Percentiles rank a stretch among this genome's conserved stretches.
phyloP scores from a whole-genome alignment of 2,329 filamentous ascomycete genomes.

The Xylariaceae sp. region DNA sequence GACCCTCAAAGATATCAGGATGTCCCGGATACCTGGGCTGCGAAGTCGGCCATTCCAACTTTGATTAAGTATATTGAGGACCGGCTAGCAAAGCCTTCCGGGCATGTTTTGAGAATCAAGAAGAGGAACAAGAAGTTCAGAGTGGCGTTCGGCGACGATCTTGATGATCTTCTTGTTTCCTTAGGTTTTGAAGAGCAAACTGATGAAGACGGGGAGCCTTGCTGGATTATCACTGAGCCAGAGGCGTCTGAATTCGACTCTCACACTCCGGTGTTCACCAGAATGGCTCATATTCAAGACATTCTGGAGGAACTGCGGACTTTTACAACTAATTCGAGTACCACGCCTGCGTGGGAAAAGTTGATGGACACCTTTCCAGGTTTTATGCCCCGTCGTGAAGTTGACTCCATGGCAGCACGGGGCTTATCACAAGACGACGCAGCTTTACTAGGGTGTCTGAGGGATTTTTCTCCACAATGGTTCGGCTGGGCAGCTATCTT shows the following conservation, averaged over 20 bases:
- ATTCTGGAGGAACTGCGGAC: slow-evolving; percentile 24
- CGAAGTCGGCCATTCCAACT: slow-evolving; percentile 38
- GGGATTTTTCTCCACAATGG: slow-evolving; percentile 22
- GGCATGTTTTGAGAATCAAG: slow-evolving; percentile 42
- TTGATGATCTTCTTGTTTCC: slow-evolving; percentile 43
- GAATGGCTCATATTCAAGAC: slow-evolving; percentile 32
- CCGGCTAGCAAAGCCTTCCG: slow-evolving; percentile 36
- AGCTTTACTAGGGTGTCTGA: slow-evolving; percentile 27
- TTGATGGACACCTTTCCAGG: slow-evolving; percentile 25
- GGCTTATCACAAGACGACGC: slow-evolving; percentile 21
- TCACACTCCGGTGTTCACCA: slow-evolving; percentile 33
- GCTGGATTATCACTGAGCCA: slow-evolving; percentile 31
- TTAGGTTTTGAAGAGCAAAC: slow-evolving; percentile 45
- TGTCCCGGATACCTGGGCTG: slow-evolving; percentile 37
- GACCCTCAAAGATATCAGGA: slow-evolving; percentile 47
- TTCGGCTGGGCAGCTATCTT: slow-evolving; percentile 30
- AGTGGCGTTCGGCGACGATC: slow-evolving; percentile 48
- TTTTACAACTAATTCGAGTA: slow-evolving; percentile 6
- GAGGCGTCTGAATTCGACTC: slow-evolving; percentile 33
- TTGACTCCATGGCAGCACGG: background rate
- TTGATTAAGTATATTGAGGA: slow-evolving; percentile 50
- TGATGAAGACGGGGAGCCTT: slow-evolving; percentile 37
- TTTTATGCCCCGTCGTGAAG: slow-evolving; percentile 3
- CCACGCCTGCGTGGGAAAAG: slow-evolving; percentile 23
- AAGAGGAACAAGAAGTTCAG: slow-evolving; percentile 53